Evolutionary conservation across 768 basidiomycete genomes (phyloP).

Genomic region (Suillus sp.): DNA sequence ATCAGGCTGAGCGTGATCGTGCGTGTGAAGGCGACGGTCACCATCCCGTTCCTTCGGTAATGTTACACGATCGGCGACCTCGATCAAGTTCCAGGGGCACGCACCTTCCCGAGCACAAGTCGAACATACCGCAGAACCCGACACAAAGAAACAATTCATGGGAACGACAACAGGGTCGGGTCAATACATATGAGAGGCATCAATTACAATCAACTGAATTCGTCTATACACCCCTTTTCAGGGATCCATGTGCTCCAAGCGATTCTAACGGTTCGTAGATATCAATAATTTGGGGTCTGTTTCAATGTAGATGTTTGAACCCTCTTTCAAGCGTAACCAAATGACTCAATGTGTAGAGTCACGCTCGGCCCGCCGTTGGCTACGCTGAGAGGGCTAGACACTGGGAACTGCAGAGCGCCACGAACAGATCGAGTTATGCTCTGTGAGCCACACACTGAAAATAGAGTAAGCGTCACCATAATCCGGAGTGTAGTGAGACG

Average conservation of each 20-base stretch:
- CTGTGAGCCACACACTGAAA: conserved; percentile 47
- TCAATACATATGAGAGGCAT: too few species aligned
- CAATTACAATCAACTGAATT: background rate
- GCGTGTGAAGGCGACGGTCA: too few species aligned
- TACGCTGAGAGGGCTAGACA: conserved; percentile 35
- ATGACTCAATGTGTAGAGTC: conserved; percentile 48
- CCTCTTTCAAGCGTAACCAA: conserved; percentile 33
- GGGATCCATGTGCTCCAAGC: too few species aligned
- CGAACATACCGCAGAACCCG: too few species aligned
- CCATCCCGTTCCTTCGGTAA: background rate
- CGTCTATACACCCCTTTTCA: background rate
- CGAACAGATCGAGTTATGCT: conserved; percentile 40
- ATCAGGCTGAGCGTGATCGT: too few species aligned
- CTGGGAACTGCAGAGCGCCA: conserved; percentile 36
- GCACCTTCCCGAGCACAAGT: too few species aligned
- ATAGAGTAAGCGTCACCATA: background rate
- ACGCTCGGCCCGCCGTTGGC: conserved; percentile 49
- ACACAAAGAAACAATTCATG: too few species aligned
- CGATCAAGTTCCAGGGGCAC: too few species aligned
- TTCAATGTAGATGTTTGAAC: background rate
- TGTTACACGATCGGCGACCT: background rate
- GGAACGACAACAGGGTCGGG: too few species aligned
- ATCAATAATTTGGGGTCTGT: background rate
- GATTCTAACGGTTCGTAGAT: background rate
- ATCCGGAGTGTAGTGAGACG: background rate